phyloP scores from a whole-genome alignment of 192 early-diverging fungal genomes.

The Coemansia sp. region DNA sequence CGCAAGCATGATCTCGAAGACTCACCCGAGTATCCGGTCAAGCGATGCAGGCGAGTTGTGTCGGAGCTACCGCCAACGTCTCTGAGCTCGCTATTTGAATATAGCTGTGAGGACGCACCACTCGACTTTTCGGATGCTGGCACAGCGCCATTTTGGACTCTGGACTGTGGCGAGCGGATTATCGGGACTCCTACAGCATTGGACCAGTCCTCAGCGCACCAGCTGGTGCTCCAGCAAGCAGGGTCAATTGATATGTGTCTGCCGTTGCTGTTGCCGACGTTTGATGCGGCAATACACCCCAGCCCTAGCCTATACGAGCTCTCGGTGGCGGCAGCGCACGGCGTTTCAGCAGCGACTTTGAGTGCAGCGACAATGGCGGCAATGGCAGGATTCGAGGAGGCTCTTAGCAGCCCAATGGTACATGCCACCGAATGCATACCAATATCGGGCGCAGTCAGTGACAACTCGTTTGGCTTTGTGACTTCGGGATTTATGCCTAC shows the following conservation, averaged over 20 bases:
- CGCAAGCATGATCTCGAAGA: slow-evolving; percentile 30
- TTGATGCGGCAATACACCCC: neutral
- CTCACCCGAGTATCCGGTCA: slow-evolving; percentile 18
- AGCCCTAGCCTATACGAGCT: neutral
- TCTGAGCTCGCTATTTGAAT: slow-evolving; percentile 10
- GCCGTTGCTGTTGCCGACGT: neutral
- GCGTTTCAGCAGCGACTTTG: slow-evolving; percentile 14
- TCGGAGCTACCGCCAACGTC: slow-evolving; percentile 41
- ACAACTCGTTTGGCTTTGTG: neutral
- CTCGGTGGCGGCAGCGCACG: neutral
- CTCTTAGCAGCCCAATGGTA: neutral
- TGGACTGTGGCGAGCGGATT: neutral
- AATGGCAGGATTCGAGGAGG: slow-evolving; percentile 19
- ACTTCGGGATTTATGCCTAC: slow-evolving; percentile 22
- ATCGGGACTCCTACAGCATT: neutral
- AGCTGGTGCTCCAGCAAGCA: neutral
- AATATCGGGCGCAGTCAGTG: neutral
- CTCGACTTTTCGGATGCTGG: slow-evolving; percentile 6
- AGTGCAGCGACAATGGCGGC: slow-evolving; percentile 40
- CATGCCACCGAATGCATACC: slow-evolving; percentile 3
- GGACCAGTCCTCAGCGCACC: neutral
- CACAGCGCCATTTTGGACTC: neutral
- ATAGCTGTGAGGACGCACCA: neutral
- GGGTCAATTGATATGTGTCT: neutral
- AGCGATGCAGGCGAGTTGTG: slow-evolving; percentile 38